A percentile compares a stretch with the other conserved stretches of the same genome.
These are phyloP conservation scores for Apiotrichum akiyoshidainum DNA, from an alignment of 1,284 basidiomycete species.

Conservation along the genomic window DNA sequence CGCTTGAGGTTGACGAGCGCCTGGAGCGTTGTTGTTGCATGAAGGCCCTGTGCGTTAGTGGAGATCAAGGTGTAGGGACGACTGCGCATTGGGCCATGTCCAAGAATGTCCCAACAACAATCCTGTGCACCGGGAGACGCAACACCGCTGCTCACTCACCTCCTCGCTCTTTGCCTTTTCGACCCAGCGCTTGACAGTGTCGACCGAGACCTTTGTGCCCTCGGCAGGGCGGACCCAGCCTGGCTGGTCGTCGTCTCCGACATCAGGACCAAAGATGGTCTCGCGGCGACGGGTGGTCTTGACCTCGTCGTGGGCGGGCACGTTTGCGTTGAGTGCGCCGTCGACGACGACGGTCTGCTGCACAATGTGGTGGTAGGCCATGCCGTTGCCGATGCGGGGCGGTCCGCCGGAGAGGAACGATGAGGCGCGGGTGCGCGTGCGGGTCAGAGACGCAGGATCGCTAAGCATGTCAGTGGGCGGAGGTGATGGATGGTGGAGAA, in stretches of 20 bases:
- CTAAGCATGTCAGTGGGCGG: neutral
- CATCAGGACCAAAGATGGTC: slow-evolving; percentile 69
- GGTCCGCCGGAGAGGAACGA: slow-evolving; percentile 4
- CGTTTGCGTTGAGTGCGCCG: slow-evolving; percentile 21
- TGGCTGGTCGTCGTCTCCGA: slow-evolving; percentile 58
- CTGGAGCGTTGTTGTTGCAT: slow-evolving; percentile 83
- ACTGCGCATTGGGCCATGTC: no score
- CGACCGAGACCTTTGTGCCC: slow-evolving; percentile 62
- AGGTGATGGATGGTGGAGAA: neutral
- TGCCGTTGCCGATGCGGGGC: neutral
- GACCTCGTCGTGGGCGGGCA: slow-evolving; percentile 21
- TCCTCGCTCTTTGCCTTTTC: slow-evolving; percentile 69
- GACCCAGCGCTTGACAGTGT: slow-evolving; percentile 75
- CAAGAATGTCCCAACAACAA: no score
- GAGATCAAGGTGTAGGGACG: neutral
- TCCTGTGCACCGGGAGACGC: no score
- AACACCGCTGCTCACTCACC: slow-evolving; percentile 51
- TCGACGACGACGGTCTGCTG: slow-evolving; percentile 49
- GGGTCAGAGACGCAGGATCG: neutral
- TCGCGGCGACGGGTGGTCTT: slow-evolving; percentile 56
- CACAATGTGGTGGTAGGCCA: slow-evolving; percentile 18
- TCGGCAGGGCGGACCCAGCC: slow-evolving; percentile 40
- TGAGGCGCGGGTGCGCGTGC: slow-evolving; percentile 6
- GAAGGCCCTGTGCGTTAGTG: slow-evolving; percentile 57
- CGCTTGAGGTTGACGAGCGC: slow-evolving; percentile 87